Percentiles rank a stretch among this genome's conserved stretches.
Conservation (phyloP, 1,284 basidiomycete genomes). For the Caloboletus firmus region DNA sequence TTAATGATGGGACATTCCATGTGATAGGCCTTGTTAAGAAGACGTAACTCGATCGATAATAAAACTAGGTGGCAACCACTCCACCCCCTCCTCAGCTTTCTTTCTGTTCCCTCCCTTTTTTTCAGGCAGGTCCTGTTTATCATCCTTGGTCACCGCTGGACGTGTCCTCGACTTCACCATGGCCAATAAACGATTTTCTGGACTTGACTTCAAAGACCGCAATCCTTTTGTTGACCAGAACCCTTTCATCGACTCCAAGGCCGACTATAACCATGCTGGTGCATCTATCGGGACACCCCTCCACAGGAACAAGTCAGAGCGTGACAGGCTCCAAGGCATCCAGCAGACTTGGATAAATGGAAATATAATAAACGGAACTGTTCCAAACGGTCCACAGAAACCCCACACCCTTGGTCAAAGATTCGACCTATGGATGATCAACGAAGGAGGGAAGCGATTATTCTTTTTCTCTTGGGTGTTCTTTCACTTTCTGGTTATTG, state of each 20-base stretch:
- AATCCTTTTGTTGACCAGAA: constrained; percentile 53
- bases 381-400: constrained; percentile 32
- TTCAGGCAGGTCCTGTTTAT: constrained; percentile 51
- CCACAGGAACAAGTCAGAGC: constrained; percentile 78
- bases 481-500: constrained; percentile 71
- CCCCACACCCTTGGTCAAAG: constrained; percentile 44
- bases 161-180: constrained; percentile 30
- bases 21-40: constrained; percentile 13
- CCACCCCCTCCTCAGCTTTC: neutral
- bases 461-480: constrained; percentile 79
- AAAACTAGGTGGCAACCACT: constrained; percentile 13
- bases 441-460: constrained; percentile 76
- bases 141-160: constrained; percentile 38
- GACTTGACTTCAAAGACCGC: constrained; percentile 72
- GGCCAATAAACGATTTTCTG: constrained; percentile 53
- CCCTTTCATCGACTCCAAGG: constrained; percentile 35
- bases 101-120: constrained; percentile 29
- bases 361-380: constrained; percentile 39
- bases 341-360: constrained; percentile 49
- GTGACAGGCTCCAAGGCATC: constrained; percentile 73
- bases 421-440: constrained; percentile 83
- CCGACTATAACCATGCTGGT: constrained; percentile 23
- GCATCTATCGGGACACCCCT: constrained; percentile 41
- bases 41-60: constrained; percentile 1
- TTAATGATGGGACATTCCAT: constrained; percentile 10